Evolutionary conservation across 805 yeast species (phyloP).

Genomic region (Candida pseudoglaebosa): DNA sequence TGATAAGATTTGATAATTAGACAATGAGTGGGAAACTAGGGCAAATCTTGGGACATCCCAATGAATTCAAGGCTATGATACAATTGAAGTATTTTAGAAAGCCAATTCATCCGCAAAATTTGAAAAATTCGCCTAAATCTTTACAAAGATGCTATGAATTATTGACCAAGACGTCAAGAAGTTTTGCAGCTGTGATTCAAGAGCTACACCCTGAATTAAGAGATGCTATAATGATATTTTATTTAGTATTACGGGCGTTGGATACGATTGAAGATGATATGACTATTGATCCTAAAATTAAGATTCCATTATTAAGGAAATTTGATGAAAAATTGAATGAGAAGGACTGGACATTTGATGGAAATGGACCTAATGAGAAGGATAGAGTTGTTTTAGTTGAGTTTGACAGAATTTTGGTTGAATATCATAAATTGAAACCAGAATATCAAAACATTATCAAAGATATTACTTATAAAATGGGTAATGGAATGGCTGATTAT

Average conservation of each 20-base stretch:
- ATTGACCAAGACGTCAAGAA: conserved; percentile 71
- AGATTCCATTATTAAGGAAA: conserved; percentile 67
- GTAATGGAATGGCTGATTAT: conserved; percentile 97
- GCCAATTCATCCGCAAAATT: conserved; percentile 48
- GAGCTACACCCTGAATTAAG: conserved; percentile 89
- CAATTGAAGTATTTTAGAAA: conserved; percentile 55
- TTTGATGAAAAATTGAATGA: conserved; percentile 63
- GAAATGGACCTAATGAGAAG: conserved; percentile 68
- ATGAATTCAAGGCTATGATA: conserved; percentile 64
- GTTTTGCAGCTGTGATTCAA: conserved; percentile 90
- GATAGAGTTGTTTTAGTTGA: conserved; percentile 81
- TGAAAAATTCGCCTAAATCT: conserved; percentile 17
- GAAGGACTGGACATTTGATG: conserved; percentile 78
- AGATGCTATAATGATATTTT: conserved; percentile 77
- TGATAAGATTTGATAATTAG: not conserved
- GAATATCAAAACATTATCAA: conserved; percentile 74
- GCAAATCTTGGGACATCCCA: conserved; percentile 64
- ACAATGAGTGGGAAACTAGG: conserved; percentile 53
- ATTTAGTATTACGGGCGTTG: conserved; percentile 80
- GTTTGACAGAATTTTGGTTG: conserved; percentile 64
- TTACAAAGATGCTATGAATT: conserved; percentile 64
- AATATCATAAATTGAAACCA: conserved; percentile 69
- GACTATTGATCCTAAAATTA: conserved; percentile 68
- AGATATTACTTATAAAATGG: conserved; percentile 83
- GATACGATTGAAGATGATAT: conserved; percentile 97